These are phyloP conservation scores for Colletotrichum sp. DNA, from an alignment of 2,329 filamentous ascomycete genomes.

Conservation along the genomic window DNA sequence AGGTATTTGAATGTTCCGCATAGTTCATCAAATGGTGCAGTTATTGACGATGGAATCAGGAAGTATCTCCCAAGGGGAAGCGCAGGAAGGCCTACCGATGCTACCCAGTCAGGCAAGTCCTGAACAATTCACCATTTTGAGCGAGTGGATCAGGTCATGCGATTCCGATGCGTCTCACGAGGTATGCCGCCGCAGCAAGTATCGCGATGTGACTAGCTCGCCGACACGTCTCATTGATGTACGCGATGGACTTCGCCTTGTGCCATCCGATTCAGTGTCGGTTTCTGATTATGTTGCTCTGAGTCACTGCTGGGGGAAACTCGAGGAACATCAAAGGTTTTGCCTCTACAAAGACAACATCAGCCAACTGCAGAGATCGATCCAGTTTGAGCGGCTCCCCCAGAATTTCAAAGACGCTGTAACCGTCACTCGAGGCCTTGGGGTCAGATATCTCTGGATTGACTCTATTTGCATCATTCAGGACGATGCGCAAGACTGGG, in stretches of 20 bases:
- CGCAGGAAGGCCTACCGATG: background rate
- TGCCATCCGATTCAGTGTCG: background rate
- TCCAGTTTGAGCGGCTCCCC: constrained; percentile 1
- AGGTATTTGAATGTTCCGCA: background rate
- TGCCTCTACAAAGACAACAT: background rate
- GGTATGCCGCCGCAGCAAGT: background rate
- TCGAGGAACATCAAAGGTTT: background rate
- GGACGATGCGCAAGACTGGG: constrained; percentile 23
- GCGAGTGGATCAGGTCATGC: background rate
- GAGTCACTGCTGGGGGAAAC: constrained; percentile 26
- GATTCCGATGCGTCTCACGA: background rate
- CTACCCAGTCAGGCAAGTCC: background rate
- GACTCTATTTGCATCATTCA: constrained; percentile 26
- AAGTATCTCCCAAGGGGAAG: background rate
- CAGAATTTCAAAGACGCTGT: constrained; percentile 22
- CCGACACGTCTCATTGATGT: constrained; percentile 2
- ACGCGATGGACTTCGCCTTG: background rate
- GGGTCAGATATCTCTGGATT: constrained; percentile 25
- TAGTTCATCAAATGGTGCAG: background rate
- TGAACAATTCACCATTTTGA: background rate
- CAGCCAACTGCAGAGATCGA: background rate
- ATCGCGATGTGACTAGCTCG: background rate
- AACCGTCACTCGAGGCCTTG: constrained; percentile 13
- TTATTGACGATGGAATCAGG: background rate
- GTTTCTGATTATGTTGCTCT: constrained; percentile 13